A percentile compares a stretch with the other conserved stretches of the same genome.
Conservation (phyloP, 2,329 filamentous ascomycete species). For the Alternaria ventricosa region DNA sequence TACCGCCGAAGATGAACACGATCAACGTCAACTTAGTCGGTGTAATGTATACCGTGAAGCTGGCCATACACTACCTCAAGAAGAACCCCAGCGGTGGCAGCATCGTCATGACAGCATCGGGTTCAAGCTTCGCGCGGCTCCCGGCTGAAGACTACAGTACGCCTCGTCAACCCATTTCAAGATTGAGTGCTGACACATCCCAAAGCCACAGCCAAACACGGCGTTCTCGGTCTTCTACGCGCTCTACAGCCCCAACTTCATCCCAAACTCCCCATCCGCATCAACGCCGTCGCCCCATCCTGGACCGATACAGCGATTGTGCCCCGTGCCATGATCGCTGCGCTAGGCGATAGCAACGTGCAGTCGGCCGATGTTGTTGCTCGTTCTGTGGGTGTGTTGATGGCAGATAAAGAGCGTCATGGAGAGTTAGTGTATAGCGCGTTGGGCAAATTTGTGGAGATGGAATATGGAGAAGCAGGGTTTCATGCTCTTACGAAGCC, state of each 20-base stretch:
- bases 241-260: constrained; percentile 27
- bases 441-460: constrained; percentile 31
- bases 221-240: constrained; percentile 40
- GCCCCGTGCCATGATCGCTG: constrained; percentile 11
- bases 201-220: constrained; percentile 41
- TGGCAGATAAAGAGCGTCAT: constrained; percentile 35
- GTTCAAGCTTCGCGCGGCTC: constrained; percentile 35
- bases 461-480: constrained; percentile 37
- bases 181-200: constrained; percentile 5
- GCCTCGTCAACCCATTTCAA: background rate
- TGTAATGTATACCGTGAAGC: constrained; percentile 38
- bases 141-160: constrained; percentile 40
- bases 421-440: constrained; percentile 38
- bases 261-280: constrained; percentile 36
- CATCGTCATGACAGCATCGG: constrained; percentile 42
- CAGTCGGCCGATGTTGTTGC: constrained; percentile 36
- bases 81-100: constrained; percentile 35
- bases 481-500: constrained; percentile 22
- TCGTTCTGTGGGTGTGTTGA: constrained; percentile 30
- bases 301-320: constrained; percentile 43
- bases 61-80: constrained; percentile 37
- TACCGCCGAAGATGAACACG: constrained; percentile 33
- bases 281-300: constrained; percentile 42
- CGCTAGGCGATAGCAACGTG: constrained; percentile 22
- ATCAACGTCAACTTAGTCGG: constrained; percentile 40